phyloP scores from a whole-genome alignment of 164 flowering plant species.

The Tinospora cordifolia region DNA sequence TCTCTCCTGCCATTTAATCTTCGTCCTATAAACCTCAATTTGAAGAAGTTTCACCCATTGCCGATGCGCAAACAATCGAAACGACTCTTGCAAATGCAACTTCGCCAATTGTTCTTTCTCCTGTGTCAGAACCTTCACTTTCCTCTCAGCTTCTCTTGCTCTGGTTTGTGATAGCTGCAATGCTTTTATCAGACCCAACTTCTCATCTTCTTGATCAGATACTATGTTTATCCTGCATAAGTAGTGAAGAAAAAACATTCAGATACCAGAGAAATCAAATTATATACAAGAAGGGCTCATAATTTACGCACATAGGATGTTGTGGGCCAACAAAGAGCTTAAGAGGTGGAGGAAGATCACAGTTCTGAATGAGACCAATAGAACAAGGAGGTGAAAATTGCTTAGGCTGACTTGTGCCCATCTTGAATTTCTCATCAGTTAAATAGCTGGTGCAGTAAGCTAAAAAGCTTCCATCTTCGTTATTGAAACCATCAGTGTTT shows the following conservation, averaged over 20 bases:
- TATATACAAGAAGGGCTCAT: background rate
- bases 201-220: constrained; percentile 10
- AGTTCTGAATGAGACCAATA: constrained; percentile 40
- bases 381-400: constrained; percentile 10
- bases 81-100: constrained; percentile 18
- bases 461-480: background rate
- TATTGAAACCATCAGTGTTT: background rate
- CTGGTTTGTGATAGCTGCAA: constrained; percentile 26
- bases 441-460: background rate
- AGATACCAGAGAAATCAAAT: background rate
- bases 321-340: constrained; percentile 36
- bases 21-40: constrained; percentile 17
- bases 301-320: constrained; percentile 7
- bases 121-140: constrained; percentile 2
- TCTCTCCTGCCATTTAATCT: constrained; percentile 9
- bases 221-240: constrained; percentile 3
- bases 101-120: constrained; percentile 17
- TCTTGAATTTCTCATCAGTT: background rate
- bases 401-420: background rate
- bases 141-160: constrained; percentile 29
- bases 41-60: constrained; percentile 26
- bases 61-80: constrained; percentile 17
- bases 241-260: background rate
- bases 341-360: constrained; percentile 49
- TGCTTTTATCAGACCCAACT: constrained; percentile 26